Conservation (phyloP, 306 rosid genomes). For the Quercus dentata region DNA sequence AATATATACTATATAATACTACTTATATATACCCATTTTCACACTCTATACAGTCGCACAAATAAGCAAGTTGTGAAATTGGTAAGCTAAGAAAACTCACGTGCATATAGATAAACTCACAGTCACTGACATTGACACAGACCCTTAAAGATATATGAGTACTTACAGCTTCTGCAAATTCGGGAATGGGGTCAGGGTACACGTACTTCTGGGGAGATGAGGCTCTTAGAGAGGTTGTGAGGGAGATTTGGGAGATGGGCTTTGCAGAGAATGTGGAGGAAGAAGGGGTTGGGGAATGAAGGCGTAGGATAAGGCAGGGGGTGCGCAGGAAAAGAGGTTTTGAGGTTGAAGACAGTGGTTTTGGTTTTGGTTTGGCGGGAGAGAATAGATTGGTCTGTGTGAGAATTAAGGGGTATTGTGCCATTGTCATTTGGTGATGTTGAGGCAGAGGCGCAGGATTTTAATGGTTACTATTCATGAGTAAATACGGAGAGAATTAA, state of each 20-base stretch:
- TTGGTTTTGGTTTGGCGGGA: constrained; percentile 34
- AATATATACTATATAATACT: too few relatives aligned
- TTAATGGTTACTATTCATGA: too few relatives aligned
- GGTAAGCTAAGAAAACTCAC: not conserved
- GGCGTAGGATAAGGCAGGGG: constrained; percentile 16
- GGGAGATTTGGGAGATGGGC: constrained; percentile 19
- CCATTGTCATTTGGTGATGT: constrained; percentile 8
- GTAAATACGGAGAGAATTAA: too few relatives aligned
- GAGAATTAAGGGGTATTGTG: not conserved
- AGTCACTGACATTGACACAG: not conserved
- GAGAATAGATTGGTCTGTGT: not conserved
- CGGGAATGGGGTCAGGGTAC: constrained; percentile 61
- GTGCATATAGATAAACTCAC: too few relatives aligned
- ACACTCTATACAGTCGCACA: too few relatives aligned
- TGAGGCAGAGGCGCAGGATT: too few relatives aligned
- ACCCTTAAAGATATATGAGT: too few relatives aligned
- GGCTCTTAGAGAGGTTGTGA: constrained; percentile 18
- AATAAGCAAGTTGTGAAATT: too few relatives aligned
- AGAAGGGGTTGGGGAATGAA: not conserved
- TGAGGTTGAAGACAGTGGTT: not conserved
- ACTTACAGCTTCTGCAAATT: constrained; percentile 49
- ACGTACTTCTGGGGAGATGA: constrained; percentile 28
- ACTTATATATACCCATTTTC: too few relatives aligned
- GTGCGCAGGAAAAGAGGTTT: constrained; percentile 16
- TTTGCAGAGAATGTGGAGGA: not conserved